Evolutionary conservation across 2,329 filamentous ascomycete species (phyloP).

Genomic region (Geosmithia flava): DNA sequence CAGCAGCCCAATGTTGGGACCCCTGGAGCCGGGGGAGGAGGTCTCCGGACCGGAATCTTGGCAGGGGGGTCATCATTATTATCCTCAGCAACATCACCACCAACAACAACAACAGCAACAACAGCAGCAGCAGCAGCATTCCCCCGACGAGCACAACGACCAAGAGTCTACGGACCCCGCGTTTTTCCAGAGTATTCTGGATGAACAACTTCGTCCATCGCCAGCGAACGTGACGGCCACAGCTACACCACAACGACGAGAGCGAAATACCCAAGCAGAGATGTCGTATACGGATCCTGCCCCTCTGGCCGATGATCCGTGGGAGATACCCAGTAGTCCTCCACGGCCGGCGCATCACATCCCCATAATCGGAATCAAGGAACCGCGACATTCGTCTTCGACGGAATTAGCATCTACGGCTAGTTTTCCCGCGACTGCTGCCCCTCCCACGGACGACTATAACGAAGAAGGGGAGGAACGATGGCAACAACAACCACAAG

Average conservation of each 20-base stretch:
- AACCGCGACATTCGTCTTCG: neutral
- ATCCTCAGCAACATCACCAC: too few species aligned
- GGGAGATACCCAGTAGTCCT: conserved; percentile 33
- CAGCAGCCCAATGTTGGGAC: conserved; percentile 3
- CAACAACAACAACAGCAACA: too few species aligned
- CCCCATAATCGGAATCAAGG: neutral
- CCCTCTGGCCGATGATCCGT: conserved; percentile 17
- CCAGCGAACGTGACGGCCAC: neutral
- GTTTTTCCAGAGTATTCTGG: conserved; percentile 34
- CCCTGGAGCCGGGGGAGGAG: conserved; percentile 1
- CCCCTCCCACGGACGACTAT: neutral
- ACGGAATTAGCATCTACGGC: neutral
- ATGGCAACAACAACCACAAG: too few species aligned
- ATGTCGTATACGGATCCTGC: conserved; percentile 1
- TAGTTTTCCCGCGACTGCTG: neutral
- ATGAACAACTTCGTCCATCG: conserved; percentile 23
- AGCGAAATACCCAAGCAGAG: too few species aligned
- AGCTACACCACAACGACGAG: neutral
- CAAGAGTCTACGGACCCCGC: conserved; percentile 30
- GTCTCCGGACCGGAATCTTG: conserved; percentile 7
- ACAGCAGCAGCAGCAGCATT: conserved; percentile 1
- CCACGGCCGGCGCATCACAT: conserved; percentile 7
- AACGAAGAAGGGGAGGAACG: neutral
- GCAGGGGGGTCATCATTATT: too few species aligned
- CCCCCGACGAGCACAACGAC: conserved; percentile 11